These are phyloP conservation scores for Globisporangium yorkense DNA, from an alignment of 352 stramenopile species.

Conservation along the genomic window DNA sequence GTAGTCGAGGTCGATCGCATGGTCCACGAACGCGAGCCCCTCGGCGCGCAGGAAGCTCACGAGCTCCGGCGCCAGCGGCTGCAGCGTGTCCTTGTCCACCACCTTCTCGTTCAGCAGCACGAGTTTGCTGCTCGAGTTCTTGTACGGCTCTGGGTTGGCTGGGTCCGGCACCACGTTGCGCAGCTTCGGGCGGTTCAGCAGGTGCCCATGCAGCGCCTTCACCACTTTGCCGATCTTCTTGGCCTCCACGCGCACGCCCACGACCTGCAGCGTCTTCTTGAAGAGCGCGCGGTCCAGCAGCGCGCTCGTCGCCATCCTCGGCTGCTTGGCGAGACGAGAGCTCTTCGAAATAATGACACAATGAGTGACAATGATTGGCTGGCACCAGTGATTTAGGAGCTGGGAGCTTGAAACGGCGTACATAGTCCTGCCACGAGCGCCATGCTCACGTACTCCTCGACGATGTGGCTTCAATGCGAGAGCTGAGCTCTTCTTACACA, in stretches of 20 bases:
- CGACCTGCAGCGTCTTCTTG: slow-evolving; percentile 58
- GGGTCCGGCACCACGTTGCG: slow-evolving; percentile 74
- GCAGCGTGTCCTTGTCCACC: slow-evolving; percentile 42
- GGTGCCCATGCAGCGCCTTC: slow-evolving; percentile 60
- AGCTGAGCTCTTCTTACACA: too few species aligned
- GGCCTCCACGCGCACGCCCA: slow-evolving; percentile 68
- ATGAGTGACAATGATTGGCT: too few species aligned
- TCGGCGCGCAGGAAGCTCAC: slow-evolving; percentile 47
- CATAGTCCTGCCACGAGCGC: background rate
- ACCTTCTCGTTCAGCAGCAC: slow-evolving; percentile 68
- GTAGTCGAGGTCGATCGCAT: slow-evolving; percentile 74
- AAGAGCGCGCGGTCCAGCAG: slow-evolving; percentile 68
- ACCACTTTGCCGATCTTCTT: slow-evolving; percentile 78
- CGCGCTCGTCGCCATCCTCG: slow-evolving; percentile 15
- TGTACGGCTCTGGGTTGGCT: slow-evolving; percentile 47
- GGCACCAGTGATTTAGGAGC: background rate
- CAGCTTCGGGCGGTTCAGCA: slow-evolving; percentile 66
- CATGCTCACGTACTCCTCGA: background rate
- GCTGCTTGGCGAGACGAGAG: too few species aligned
- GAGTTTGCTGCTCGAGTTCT: slow-evolving; percentile 65
- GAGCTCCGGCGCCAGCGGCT: slow-evolving; percentile 44
- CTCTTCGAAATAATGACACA: too few species aligned
- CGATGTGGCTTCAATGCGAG: too few species aligned
- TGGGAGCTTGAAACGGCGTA: background rate
- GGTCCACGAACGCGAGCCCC: slow-evolving; percentile 52